Evolutionary conservation across 2,329 filamentous ascomycete species (phyloP), one percentile per base, ranked within the genome.

Genomic region (Zymoseptoria tritici): DNA sequence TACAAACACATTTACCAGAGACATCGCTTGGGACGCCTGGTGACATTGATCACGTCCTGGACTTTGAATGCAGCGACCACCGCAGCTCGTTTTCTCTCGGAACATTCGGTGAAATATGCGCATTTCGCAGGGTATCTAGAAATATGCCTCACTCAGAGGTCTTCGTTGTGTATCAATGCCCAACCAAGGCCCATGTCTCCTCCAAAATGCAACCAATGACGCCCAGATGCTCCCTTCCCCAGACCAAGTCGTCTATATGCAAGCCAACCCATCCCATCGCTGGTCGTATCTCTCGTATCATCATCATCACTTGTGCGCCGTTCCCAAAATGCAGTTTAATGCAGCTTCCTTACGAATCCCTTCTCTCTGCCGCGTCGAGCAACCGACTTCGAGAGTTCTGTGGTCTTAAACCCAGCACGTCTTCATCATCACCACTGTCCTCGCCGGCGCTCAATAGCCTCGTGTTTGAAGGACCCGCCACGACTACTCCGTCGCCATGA

Each of bases 401-500:
- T 29, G 31, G 19, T 49, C 49, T 57, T 8, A 29, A 20, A 11
- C 31, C 29, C 52, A 46, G 36, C 36, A 46, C 55, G 21, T 61
- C 55, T 49, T 62, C 59, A 31, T 61, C 60, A n/a, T 56, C 59
- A 11, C 62, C 58, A 20, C 61, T 63, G 21, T 66, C 65, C 26
- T 55, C 60, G 7, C 62, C 53, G 46, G 57, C 56, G 11, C 61
- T 60, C 24, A 62, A 55, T 36, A 65, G 57, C 21, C 60, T 52
- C 29, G 59, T 60, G n/a, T 59, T 62, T 4, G 65, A 63, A 1
- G 63, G 59, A 8, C 61, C 67, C 31, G 62, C 63, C 7, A 61
- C 63, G 16, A 65, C 60, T 46, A 66, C 64, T 13, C 58, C 55
- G 26, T 70, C 68, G 20, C 60, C 61, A 42, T 64, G 60, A 29